Evolutionary conservation across 148 eudicot genomes (phyloP).

Genomic region (Camellia japonica): DNA sequence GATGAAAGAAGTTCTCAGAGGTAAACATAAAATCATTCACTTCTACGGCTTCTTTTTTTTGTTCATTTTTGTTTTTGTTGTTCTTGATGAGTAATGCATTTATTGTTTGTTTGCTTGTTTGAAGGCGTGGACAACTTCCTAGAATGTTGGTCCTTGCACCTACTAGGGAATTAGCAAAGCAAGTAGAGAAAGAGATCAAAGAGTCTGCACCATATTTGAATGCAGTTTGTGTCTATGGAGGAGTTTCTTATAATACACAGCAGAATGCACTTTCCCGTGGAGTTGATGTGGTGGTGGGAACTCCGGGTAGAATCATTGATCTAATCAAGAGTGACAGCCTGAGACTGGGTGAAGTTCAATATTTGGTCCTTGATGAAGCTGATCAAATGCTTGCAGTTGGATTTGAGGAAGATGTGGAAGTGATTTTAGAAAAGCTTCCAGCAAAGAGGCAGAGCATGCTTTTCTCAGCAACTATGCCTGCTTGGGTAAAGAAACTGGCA

Average conservation of each 20-base stretch:
- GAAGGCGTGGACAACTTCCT: slow-evolving; percentile 88
- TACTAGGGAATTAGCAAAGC: slow-evolving; percentile 91
- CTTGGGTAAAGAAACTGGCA: slow-evolving; percentile 87
- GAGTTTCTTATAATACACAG: slow-evolving; percentile 75
- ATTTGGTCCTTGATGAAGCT: slow-evolving; percentile 93
- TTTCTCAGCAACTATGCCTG: slow-evolving; percentile 97
- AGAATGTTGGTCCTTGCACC: slow-evolving; percentile 88
- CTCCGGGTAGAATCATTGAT: slow-evolving; percentile 96
- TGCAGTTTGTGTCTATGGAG: slow-evolving; percentile 96
- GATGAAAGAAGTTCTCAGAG: slow-evolving; percentile 48
- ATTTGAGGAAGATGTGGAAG: slow-evolving; percentile 95
- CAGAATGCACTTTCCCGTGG: slow-evolving; percentile 84
- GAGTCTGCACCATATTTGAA: slow-evolving; percentile 93
- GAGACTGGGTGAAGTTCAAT: slow-evolving; percentile 80
- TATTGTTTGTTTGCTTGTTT: slow-evolving; percentile 20
- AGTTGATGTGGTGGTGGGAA: slow-evolving; percentile 96
- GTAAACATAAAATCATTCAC: slow-evolving; percentile 33
- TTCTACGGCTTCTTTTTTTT: neutral
- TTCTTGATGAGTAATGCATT: slow-evolving; percentile 8
- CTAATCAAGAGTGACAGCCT: slow-evolving; percentile 64
- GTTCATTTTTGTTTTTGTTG: neutral
- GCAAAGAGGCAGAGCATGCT: slow-evolving; percentile 94
- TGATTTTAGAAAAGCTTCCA: slow-evolving; percentile 75
- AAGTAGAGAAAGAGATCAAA: slow-evolving; percentile 93
- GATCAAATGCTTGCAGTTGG: slow-evolving; percentile 99